A percentile compares a stretch with the other conserved stretches of the same genome.
phyloP scores from a whole-genome alignment of 768 basidiomycete genomes.

The Boletus speciosus region DNA sequence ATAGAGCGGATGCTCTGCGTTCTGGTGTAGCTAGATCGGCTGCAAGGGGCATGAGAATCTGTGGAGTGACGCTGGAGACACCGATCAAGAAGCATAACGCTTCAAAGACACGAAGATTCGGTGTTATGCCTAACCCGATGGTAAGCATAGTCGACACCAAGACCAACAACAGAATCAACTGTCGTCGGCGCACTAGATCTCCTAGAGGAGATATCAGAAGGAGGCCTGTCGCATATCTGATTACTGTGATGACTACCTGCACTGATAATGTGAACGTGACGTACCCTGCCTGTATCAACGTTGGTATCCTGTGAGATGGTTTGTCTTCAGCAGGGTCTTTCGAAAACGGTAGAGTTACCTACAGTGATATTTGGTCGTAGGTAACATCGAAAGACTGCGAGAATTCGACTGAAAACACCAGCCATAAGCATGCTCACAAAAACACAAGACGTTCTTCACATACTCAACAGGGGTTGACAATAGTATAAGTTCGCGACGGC shows the following conservation, averaged over 20 bases:
- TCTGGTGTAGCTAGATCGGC: slow-evolving; percentile 79
- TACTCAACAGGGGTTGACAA: slow-evolving; percentile 75
- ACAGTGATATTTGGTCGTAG: slow-evolving; percentile 36
- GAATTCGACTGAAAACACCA: slow-evolving; percentile 27
- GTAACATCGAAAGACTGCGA: slow-evolving; percentile 38
- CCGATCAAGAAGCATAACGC: slow-evolving; percentile 70
- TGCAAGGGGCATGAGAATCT: slow-evolving; percentile 71
- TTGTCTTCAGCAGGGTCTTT: neutral
- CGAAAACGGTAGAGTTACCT: slow-evolving; percentile 3
- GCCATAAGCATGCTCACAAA: neutral
- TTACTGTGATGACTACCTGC: neutral
- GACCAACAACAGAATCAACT: slow-evolving; percentile 60
- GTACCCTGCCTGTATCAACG: slow-evolving; percentile 66
- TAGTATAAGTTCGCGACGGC: slow-evolving; percentile 80
- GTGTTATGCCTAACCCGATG: slow-evolving; percentile 68
- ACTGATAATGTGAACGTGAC: neutral
- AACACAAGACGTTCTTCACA: slow-evolving; percentile 14
- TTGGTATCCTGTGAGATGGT: slow-evolving; percentile 48
- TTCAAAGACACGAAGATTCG: slow-evolving; percentile 58
- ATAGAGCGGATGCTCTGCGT: slow-evolving; percentile 69
- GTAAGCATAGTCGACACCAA: slow-evolving; percentile 54
- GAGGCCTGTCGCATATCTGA: slow-evolving; percentile 68
- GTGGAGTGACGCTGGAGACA: slow-evolving; percentile 65
- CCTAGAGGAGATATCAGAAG: slow-evolving; percentile 78
- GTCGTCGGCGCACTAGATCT: slow-evolving; percentile 75